These are phyloP conservation scores for Saturnispora ahearnii DNA, from an alignment of 805 yeast species.

Conservation along the genomic window DNA sequence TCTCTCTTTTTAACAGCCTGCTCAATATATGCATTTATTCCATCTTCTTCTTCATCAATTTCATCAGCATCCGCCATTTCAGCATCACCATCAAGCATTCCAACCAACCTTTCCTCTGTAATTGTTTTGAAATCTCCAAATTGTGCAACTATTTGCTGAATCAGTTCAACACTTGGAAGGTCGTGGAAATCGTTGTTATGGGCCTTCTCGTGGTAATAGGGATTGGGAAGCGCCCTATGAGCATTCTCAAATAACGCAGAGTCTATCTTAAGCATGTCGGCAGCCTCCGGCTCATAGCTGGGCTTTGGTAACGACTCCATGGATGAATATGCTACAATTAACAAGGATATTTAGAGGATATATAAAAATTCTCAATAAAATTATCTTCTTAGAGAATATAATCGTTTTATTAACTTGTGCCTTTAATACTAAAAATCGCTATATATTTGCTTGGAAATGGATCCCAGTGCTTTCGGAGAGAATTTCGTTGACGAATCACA, in stretches of 20 bases:
- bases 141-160: constrained; percentile 12
- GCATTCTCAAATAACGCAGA: constrained; percentile 9
- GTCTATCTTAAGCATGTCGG: constrained; percentile 5
- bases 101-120: constrained; percentile 43
- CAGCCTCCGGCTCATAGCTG: neutral
- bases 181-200: constrained; percentile 11
- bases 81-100: constrained; percentile 33
- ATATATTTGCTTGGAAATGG: neutral
- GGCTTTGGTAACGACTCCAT: constrained; percentile 5
- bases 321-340: too few species aligned
- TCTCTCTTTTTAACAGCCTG: constrained; percentile 41
- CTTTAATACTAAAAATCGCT: neutral
- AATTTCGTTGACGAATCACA: constrained; percentile 22
- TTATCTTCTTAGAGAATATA: too few species aligned
- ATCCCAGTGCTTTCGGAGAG: constrained; percentile 19
- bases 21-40: constrained; percentile 14
- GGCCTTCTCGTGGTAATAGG: constrained; percentile 6
- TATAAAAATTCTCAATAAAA: too few species aligned
- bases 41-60: constrained; percentile 13
- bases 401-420: neutral
- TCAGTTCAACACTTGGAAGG: constrained; percentile 14
- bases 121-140: constrained; percentile 41
- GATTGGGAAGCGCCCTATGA: constrained; percentile 11
- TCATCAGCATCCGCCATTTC: constrained; percentile 11
- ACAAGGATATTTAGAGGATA: too few species aligned